Percentiles rank a stretch among this genome's conserved stretches.
These are phyloP conservation scores for Alternaria gansuensis DNA, from an alignment of 2,329 filamentous ascomycete genomes.

Conservation along the genomic window DNA sequence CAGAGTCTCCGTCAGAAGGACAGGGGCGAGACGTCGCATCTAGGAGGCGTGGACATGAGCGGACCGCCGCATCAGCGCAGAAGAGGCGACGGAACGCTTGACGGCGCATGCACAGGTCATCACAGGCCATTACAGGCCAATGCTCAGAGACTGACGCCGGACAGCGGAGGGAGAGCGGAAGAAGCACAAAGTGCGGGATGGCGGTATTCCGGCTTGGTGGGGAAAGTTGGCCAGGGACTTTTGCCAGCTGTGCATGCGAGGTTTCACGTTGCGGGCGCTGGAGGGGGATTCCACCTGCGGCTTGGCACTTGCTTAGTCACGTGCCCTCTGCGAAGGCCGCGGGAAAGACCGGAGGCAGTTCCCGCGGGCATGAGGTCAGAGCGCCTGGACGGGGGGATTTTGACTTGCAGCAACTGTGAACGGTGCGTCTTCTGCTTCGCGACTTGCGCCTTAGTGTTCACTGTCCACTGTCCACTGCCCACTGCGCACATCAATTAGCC, in stretches of 20 bases:
- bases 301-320: conserved; percentile 13
- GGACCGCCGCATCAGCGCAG: conserved; percentile 31
- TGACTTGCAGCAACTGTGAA: conserved; percentile 10
- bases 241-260: background rate
- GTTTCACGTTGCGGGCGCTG: background rate
- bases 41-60: conserved; percentile 18
- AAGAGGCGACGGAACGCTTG: conserved; percentile 24
- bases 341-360: conserved; percentile 15
- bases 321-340: background rate
- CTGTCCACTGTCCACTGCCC: no score
- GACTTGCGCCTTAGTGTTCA: conserved; percentile 10
- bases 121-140: conserved; percentile 13
- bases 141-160: conserved; percentile 11
- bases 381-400: conserved; percentile 10
- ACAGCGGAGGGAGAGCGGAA: conserved; percentile 8
- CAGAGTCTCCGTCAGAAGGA: background rate
- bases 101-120: conserved; percentile 24
- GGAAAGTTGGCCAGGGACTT: background rate
- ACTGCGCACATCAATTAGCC: conserved; percentile 18
- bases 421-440: conserved; percentile 2
- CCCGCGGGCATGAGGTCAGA: conserved; percentile 17
- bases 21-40: background rate
- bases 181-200: background rate
- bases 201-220: background rate
- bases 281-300: background rate